A percentile compares a stretch with the other conserved stretches of the same genome.
phyloP scores from a whole-genome alignment of 2,329 filamentous ascomycete species.

The Trichoderma sp. region DNA sequence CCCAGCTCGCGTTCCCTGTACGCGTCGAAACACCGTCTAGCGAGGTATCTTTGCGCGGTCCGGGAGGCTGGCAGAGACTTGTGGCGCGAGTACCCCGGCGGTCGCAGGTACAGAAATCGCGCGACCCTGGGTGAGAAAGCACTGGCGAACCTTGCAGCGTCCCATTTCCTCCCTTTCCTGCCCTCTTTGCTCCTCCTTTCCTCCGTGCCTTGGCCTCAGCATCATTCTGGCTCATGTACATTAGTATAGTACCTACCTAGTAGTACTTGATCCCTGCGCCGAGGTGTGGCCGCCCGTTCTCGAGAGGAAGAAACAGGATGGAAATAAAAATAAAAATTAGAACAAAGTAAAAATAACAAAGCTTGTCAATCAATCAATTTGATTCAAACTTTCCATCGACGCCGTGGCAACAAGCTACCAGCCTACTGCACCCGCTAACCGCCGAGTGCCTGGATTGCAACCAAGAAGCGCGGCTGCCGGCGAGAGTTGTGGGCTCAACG shows the following conservation, averaged over 20 bases:
- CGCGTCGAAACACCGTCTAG: background rate
- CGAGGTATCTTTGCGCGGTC: background rate
- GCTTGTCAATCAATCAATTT: too few species aligned
- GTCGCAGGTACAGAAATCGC: background rate
- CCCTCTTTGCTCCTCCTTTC: constrained; percentile 12
- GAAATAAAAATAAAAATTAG: too few species aligned
- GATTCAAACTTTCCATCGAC: background rate
- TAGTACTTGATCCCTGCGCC: background rate
- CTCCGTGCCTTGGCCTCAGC: background rate
- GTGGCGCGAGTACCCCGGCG: background rate
- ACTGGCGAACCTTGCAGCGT: constrained; percentile 7
- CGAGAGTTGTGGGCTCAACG: background rate
- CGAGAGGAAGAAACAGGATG: too few species aligned
- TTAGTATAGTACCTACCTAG: too few species aligned
- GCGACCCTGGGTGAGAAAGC: constrained; percentile 1
- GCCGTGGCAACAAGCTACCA: background rate
- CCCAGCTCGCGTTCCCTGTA: constrained; percentile 11
- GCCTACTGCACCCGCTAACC: constrained; percentile 4
- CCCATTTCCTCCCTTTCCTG: constrained; percentile 17
- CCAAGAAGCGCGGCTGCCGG: constrained; percentile 4
- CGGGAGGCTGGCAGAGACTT: background rate
- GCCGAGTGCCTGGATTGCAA: background rate
- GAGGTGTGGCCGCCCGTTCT: background rate
- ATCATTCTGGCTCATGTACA: background rate
- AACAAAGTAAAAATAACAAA: too few species aligned